Base-by-base conservation (phyloP, 1,284 basidiomycete species). In the Marasmius tenuissimus region DNA sequence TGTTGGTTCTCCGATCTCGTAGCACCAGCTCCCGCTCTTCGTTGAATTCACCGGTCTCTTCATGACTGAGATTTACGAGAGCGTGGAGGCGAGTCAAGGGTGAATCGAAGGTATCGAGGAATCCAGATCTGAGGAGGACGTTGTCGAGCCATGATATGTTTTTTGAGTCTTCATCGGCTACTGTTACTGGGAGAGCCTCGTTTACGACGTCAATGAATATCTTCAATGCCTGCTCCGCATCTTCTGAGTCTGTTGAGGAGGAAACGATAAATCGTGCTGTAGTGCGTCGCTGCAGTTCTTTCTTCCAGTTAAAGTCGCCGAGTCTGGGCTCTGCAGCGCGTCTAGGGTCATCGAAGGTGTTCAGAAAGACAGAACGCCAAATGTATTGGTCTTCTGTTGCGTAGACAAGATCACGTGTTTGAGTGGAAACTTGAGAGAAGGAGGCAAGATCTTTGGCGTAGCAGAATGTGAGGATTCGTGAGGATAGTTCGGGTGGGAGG, bases 281-380 rank as follows among this genome's bases (percentile, higher is more conserved):
- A 60, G 83, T 71, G 58, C 82, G 74, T 33, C 68, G 68, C 39
- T 75, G 76, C 11, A 83, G 70, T 63, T 78, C 72, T 34, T 60
- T 59, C 66, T 71, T 75, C 81, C 81, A 83, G 63, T 75, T 68
- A 56, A 72, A 71, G 61, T 61, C 16, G n/a, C n/a, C n/a, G 18
- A 52, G 58, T 59, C 51, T 55, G 38, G 63, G 61, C 22, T 64
- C 60, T 14, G 68, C 47, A 10, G 72, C 69, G 51, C 71, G 66
- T 27, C 81, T 77, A n/a, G 84, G 85, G 67, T 87, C 83, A 67
- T 90, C 88, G 69, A 88, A 89, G 14, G 81, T 78, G 27, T 70
- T 62, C 37, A 87, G 79, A 72, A 85, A 88, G 33, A 90, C 75
- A 58, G 81, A 76, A 52, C 86, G 83, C 87, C 87, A 91, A 47